Percentiles rank a stretch among this genome's conserved stretches.
Conservation (phyloP, 352 stramenopile species). For the Phytophthora nicotianae region DNA sequence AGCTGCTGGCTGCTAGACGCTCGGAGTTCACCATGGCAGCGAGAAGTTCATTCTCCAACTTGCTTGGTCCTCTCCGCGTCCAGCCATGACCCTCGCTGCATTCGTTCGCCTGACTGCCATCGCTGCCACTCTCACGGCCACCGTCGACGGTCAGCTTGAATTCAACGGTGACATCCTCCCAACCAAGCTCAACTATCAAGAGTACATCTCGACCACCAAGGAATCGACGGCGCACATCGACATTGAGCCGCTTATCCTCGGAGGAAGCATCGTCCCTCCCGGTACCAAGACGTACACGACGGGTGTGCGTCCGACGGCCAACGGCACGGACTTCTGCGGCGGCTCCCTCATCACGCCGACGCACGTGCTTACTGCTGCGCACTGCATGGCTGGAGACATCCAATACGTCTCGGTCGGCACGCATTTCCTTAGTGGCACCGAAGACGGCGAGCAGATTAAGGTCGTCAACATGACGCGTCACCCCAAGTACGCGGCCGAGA, state of each 20-base stretch:
- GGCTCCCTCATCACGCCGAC: constrained; percentile 68
- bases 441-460: constrained; percentile 53
- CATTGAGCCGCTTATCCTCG: constrained; percentile 48
- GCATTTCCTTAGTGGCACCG: constrained; percentile 49
- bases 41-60: constrained; percentile 26
- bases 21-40: not conserved
- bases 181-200: constrained; percentile 36
- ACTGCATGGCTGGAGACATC: constrained; percentile 52
- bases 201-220: constrained; percentile 27
- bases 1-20: not conserved
- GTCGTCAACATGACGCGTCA: constrained; percentile 55
- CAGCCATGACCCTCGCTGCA: constrained; percentile 23
- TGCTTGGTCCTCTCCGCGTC: not conserved
- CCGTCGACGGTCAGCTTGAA: constrained; percentile 17
- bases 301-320: constrained; percentile 40
- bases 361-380: constrained; percentile 66
- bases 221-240: constrained; percentile 17
- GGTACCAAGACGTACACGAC: constrained; percentile 60
- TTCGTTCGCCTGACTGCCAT: constrained; percentile 26
- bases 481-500: constrained; percentile 48
- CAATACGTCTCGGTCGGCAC: constrained; percentile 61
- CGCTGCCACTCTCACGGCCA: constrained; percentile 26
- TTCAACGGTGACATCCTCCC: constrained; percentile 18
- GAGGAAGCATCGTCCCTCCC: constrained; percentile 41
- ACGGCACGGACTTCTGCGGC: constrained; percentile 53